Base-by-base conservation (phyloP, 202 grass and related monocot genomes). In the Musa balbisiana region DNA sequence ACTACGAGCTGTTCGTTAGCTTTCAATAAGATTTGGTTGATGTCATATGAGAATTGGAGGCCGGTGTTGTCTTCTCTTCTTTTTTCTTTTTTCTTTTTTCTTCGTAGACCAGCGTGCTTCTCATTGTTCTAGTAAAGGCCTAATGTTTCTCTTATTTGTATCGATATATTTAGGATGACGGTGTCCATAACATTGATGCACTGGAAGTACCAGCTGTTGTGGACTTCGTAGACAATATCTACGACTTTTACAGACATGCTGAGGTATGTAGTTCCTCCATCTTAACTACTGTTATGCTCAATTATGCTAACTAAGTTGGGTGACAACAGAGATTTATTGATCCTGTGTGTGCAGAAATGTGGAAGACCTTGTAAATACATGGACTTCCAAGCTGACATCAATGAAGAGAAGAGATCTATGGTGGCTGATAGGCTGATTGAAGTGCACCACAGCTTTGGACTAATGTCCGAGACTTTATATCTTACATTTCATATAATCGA, bases 401-500 rank as follows among this genome's bases (percentile, higher is more conserved):
- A 69, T n/a, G 67, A 12, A 69, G 19, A 69, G 12, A 69, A 19
- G 16, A 69, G 67, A 51, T 11, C 67, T 43, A 51, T 69, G 1
- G 14, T 69, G 16, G 67, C 67, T 49, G 8, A 69, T 15, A 49
- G 33, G 67, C 8, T 69, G 16, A 69, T 69, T 20, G 67, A 69
- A 51, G 67, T 69, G 24, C 67, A 69, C 29, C 27, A 69, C 9
- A 69, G 49, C 11, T 69, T 51, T 49, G 67, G 8, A 29, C 25
- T 69, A 29, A 69, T 69, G 67, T 33, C 67, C 9, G 67, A 69
- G 26, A 69, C 33, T 43, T 29, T 69, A 3, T 69, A 69, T 49
- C 67, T 69, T 16, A 19, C 67, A 51, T 69, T 69, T 49, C 17
- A 69, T 43, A 69, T 69, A 19, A 69, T 69, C 19, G 67, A 69